Evolutionary conservation across 345 rosid species (phyloP), one percentile per base, ranked within the genome.

Genomic region (Moringa oleifera): DNA sequence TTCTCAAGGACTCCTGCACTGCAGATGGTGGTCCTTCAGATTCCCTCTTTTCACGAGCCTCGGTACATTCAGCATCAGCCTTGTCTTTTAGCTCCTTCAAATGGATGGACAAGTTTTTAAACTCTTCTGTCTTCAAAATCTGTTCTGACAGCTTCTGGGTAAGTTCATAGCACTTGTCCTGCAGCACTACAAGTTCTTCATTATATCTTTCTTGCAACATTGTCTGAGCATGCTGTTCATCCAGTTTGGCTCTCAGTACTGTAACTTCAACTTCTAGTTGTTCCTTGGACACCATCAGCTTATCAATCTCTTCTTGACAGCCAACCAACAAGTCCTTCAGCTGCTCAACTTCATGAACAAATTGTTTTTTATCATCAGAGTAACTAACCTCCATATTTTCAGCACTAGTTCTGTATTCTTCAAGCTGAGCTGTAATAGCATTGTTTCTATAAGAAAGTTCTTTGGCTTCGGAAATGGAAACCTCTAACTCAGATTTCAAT

Each of bases 1-100:
- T 88, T 79, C 99, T 90, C 80, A 94, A 75, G 22, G 99, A 90
- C 65, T 94, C 99, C 63, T 88, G 99, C 80, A 80, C 76, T 36
- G 85, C 87, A 64, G 68, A 77, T 24, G 91, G 67, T 20, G 82
- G 78, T 31, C 79, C 76, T 67, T 78, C 83, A 71, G 75, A 66
- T 22, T 76, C 87, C 33, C 75, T 71, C 70, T 83, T 88, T 60
- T 85, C 86, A 64, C 72, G 79, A 41, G 87, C 85, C 59, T 74
- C 83, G 53, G 47, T 62, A 71, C 71, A 69, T 74, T 90, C 96
- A 19, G 79, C 81, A n/a, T 94, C 92, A 65, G 92, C 88, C 75
- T 82, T 83, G 65, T 86, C 91, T 74, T 94, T 94, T 61, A 88
- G 97, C 82, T 82, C 96, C 81, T 80, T 86, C 77, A 90, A 73